Evolutionary conservation across 257 asterid species (phyloP).

Genomic region (Lantana camara): DNA sequence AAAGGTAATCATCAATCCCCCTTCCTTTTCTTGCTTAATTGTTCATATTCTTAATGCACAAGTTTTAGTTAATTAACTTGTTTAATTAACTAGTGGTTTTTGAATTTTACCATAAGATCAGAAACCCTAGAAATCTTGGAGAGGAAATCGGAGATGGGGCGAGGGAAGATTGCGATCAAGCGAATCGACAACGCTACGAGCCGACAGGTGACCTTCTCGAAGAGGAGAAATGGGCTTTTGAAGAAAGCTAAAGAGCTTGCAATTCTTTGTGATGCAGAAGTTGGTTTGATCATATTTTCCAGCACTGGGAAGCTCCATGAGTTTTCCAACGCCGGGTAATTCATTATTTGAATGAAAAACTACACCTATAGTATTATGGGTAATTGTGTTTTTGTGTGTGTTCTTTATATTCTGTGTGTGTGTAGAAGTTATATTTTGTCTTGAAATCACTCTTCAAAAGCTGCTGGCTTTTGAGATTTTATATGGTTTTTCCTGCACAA

Average conservation of each 20-base stretch:
- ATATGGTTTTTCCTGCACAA: no score
- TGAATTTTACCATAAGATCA: no score
- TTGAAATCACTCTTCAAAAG: no score
- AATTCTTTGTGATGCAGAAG: conserved; percentile 30
- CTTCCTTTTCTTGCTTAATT: not conserved
- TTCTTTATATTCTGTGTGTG: no score
- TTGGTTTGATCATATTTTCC: conserved; percentile 27
- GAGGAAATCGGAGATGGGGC: conserved; percentile 17
- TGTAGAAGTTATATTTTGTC: no score
- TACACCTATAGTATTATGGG: not conserved
- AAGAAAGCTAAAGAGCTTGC: conserved; percentile 35
- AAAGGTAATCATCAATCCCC: not conserved
- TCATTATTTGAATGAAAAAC: not conserved
- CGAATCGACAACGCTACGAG: conserved; percentile 26
- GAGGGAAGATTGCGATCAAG: conserved; percentile 28
- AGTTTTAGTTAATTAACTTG: not conserved
- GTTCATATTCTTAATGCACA: not conserved
- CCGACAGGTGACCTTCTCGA: conserved; percentile 31
- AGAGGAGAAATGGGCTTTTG: conserved; percentile 31
- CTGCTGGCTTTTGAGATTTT: no score
- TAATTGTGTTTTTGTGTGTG: not conserved
- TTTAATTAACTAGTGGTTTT: not conserved
- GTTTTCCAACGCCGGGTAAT: conserved; percentile 27
- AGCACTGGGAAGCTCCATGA: conserved; percentile 26
- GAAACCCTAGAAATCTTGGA: conserved; percentile 29